Evolutionary conservation across 2,329 filamentous ascomycete species (phyloP).

Genomic region (Xylaria sp.): DNA sequence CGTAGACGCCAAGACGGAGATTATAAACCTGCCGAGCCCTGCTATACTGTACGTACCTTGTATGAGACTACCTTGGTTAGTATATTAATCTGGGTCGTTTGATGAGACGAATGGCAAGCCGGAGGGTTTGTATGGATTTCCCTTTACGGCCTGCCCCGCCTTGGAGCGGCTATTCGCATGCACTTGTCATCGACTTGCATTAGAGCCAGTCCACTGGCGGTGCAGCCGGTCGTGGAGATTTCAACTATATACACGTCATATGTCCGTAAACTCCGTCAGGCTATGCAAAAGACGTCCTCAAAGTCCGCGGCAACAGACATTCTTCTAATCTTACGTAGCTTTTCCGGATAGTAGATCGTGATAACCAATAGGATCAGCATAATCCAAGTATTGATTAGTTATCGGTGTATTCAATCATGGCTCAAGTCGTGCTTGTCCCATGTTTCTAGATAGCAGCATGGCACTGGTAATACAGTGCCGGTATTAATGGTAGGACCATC

Average conservation of each 20-base stretch:
- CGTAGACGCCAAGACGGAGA: conserved; percentile 23
- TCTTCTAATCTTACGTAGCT: background rate
- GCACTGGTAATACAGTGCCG: background rate
- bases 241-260: background rate
- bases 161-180: conserved; percentile 9
- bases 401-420: background rate
- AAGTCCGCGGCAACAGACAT: conserved; percentile 1
- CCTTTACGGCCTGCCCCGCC: background rate
- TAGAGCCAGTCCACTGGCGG: conserved; percentile 4
- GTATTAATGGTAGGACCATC: background rate
- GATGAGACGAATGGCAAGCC: background rate
- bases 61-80: no score
- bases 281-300: background rate
- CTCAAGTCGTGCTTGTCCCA: background rate
- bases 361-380: background rate
- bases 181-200: conserved; percentile 35
- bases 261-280: conserved; percentile 2
- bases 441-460: background rate
- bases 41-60: no score
- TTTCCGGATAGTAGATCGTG: background rate
- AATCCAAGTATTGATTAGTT: no score
- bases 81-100: background rate
- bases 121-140: background rate
- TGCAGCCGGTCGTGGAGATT: background rate
- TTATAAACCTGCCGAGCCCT: background rate